Evolutionary conservation across 345 rosid species (phyloP).

Genomic region (Murraya paniculata): DNA sequence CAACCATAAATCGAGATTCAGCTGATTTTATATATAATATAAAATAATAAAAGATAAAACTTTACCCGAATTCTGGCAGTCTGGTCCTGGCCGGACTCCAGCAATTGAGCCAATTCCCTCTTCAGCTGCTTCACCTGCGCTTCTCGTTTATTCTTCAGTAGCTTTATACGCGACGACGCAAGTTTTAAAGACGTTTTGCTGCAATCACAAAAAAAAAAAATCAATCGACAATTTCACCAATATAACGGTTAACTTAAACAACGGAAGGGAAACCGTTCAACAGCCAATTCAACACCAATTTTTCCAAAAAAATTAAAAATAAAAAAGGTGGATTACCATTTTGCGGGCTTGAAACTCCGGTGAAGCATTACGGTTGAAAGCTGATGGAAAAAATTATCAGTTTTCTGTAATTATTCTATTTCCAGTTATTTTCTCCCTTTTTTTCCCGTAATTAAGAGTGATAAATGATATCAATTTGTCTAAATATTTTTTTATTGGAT

Average conservation of each 20-base stretch:
- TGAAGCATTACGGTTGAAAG: conserved; percentile 48
- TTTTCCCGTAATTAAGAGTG: neutral
- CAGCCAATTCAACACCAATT: neutral
- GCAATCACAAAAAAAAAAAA: conserved; percentile 14
- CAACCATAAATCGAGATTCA: neutral
- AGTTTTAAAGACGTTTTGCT: conserved; percentile 81
- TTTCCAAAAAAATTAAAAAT: neutral
- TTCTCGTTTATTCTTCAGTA: conserved; percentile 70
- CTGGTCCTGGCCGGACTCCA: conserved; percentile 78
- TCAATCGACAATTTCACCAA: neutral
- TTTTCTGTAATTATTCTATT: neutral
- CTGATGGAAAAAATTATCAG: neutral
- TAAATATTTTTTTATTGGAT: neutral
- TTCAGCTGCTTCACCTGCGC: conserved; percentile 61
- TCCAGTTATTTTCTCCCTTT: neutral
- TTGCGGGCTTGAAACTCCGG: conserved; percentile 86
- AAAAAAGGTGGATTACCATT: conserved; percentile 47
- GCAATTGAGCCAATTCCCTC: conserved; percentile 76
- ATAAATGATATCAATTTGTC: neutral
- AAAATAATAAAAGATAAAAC: neutral
- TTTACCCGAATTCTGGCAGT: conserved; percentile 80
- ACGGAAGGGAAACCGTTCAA: neutral
- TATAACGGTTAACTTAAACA: conserved; percentile 2
- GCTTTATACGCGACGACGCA: conserved; percentile 69
- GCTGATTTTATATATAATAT: neutral